Percentiles rank a stretch among this genome's conserved stretches.
Conservation (phyloP, 2,329 filamentous ascomycete genomes). For the Ascochyta lentis region DNA sequence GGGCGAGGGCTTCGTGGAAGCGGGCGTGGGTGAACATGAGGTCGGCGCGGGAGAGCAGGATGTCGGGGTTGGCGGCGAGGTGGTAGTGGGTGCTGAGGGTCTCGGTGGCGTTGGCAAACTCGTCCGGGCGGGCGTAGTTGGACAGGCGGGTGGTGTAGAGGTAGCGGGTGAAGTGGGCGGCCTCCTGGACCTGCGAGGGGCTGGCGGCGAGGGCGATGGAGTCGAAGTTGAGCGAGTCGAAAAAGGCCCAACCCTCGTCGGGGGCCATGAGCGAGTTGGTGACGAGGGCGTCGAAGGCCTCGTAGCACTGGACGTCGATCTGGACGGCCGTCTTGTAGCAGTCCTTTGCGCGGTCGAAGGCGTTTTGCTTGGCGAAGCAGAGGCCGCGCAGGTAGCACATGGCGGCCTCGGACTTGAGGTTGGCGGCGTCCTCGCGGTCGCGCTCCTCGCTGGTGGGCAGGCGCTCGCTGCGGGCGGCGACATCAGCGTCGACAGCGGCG, state of each 20-base stretch:
- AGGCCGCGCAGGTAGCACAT: constrained; percentile 96
- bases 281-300: constrained; percentile 97
- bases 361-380: constrained; percentile 96
- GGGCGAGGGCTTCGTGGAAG: constrained; percentile 82
- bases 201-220: constrained; percentile 72
- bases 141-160: constrained; percentile 94
- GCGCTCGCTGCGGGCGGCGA: constrained; percentile 56
- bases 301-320: constrained; percentile 97
- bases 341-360: constrained; percentile 95
- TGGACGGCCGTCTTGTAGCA: constrained; percentile 97
- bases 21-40: constrained; percentile 93
- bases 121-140: constrained; percentile 87
- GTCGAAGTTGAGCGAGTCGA: constrained; percentile 90
- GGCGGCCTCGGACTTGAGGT: constrained; percentile 87
- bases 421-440: constrained; percentile 73
- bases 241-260: constrained; percentile 86
- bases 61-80: constrained; percentile 83
- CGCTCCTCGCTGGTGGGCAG: constrained; percentile 66
- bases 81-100: constrained; percentile 94
- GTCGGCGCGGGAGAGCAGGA: constrained; percentile 88
- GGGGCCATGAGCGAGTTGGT: constrained; percentile 91
- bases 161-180: constrained; percentile 92
- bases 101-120: constrained; percentile 85
- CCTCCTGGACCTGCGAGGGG: constrained; percentile 76
- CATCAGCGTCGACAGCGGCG: constrained; percentile 12